Evolutionary conservation across 2,329 filamentous ascomycete species (phyloP), one percentile per base, ranked within the genome.

Genomic region (Cordyceps fumosorosea): DNA sequence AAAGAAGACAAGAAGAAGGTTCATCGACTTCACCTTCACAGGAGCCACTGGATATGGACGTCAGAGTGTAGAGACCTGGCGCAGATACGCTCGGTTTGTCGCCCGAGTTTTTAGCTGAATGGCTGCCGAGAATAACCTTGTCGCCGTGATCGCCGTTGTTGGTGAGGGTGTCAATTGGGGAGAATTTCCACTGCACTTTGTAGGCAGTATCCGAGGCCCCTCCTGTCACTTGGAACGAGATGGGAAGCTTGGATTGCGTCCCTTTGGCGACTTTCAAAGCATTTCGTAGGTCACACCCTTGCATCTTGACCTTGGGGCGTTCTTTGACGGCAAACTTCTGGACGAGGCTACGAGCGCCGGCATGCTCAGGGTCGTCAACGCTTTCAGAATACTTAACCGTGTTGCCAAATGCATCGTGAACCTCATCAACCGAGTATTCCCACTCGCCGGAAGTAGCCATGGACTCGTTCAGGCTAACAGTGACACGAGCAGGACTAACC

Each of bases 11-110:
- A n/a, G 93, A 95, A 2, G 93, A 90, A 32, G 95, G 95, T 73
- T 99, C 95, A 66, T 93, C 83, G 5, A 99, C 87, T 68, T 98
- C 93, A 52, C 95, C 95, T 40, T 86, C 81, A 71, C 95, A 99
- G 64, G 86, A 89, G 26, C 89, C 87, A 62, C 90, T 96, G 1
- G 87, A 85, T 8, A 98, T 84, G 16, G 89, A 85, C 66, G 86
- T 89, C 63, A 99, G 76, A 1, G 89, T 93, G 76, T 99, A 99
- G 29, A 97, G 82, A 54, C 96, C 95, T 32, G 91, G 86, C 40
- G 88, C 84, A 29, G 85, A 85, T 62, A 98, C 90, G 16, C 75
- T 77, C 2, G 91, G 88, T 63, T 81, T 81, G 60, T 91, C 84
- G 48, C 82, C 77, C 5, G 82, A 79, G 63, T 80, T 84, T 72